Evolutionary conservation across 257 asterid species (phyloP).

Genomic region (Nicotiana attenuata): DNA sequence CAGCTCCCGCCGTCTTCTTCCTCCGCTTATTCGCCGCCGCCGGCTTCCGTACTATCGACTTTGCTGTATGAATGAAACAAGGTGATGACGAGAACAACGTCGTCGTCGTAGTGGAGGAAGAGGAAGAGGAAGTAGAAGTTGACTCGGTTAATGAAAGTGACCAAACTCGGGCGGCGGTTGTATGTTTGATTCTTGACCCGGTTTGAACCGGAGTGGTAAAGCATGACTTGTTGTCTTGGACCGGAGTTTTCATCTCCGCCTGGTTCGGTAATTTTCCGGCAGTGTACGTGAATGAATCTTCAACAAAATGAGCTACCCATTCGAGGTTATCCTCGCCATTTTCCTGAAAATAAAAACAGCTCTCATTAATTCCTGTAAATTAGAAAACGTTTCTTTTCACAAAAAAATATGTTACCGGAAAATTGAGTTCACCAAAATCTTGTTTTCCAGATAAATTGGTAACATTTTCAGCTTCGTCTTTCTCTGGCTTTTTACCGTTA

Average conservation of each 20-base stretch:
- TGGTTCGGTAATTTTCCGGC: constrained; percentile 10
- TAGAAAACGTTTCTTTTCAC: no score
- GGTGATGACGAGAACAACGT: not conserved
- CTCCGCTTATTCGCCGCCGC: constrained; percentile 24
- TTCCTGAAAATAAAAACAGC: constrained; percentile 13
- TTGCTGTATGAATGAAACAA: constrained; percentile 17
- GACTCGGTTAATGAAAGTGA: not conserved
- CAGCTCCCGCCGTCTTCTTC: constrained; percentile 13
- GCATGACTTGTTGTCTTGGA: no score
- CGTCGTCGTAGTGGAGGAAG: not conserved
- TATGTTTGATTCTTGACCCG: not conserved
- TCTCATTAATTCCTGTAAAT: no score
- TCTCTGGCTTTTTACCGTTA: not conserved
- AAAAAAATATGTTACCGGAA: not conserved
- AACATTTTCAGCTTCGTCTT: not conserved
- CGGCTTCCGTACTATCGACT: constrained; percentile 7
- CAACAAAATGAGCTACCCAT: constrained; percentile 39
- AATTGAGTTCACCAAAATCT: not conserved
- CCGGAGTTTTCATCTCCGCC: not conserved
- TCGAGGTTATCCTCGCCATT: constrained; percentile 37
- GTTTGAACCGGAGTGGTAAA: not conserved
- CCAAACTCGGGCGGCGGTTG: constrained; percentile 15
- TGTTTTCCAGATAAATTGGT: not conserved
- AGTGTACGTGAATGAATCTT: constrained; percentile 26
- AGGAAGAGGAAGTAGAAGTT: not conserved